Conservation (phyloP, 1,284 basidiomycete species). For the Microbotryum scabiosae region DNA sequence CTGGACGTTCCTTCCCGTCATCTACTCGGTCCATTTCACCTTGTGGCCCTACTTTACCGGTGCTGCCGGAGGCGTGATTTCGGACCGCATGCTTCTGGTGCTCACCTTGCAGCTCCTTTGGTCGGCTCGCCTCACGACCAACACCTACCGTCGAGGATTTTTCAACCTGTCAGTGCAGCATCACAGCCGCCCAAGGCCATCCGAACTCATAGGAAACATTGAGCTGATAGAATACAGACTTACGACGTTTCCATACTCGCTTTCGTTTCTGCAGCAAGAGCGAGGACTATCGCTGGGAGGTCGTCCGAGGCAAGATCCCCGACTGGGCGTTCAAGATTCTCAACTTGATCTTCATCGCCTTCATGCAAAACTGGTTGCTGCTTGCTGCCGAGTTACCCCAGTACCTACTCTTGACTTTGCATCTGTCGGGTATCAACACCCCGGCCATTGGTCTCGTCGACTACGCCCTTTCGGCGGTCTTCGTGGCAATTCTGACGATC, state of each 20-base stretch:
- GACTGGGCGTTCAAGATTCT: constrained; percentile 64
- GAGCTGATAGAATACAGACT: neutral
- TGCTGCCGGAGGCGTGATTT: constrained; percentile 19
- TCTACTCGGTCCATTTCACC: constrained; percentile 66
- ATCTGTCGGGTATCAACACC: constrained; percentile 36
- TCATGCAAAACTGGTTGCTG: constrained; percentile 70
- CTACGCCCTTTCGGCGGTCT: constrained; percentile 53
- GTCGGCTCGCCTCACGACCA: constrained; percentile 59
- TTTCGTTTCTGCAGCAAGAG: constrained; percentile 46
- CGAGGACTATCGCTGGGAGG: constrained; percentile 86
- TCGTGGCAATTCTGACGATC: constrained; percentile 52
- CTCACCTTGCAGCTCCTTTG: constrained; percentile 38
- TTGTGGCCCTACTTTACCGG: constrained; percentile 27
- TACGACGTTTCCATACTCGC: neutral
- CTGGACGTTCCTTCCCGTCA: constrained; percentile 69
- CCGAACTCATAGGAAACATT: neutral
- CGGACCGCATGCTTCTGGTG: constrained; percentile 40
- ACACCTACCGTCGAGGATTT: constrained; percentile 74
- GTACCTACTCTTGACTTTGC: constrained; percentile 50
- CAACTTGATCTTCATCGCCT: constrained; percentile 72
- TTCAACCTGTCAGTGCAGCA: constrained; percentile 48
- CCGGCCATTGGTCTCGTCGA: constrained; percentile 54
- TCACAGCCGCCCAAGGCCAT: neutral
- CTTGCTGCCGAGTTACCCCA: constrained; percentile 43
- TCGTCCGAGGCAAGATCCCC: constrained; percentile 61